These are phyloP conservation scores for Kalmusia sp. DNA, from an alignment of 2,329 filamentous ascomycete species.

Conservation along the genomic window DNA sequence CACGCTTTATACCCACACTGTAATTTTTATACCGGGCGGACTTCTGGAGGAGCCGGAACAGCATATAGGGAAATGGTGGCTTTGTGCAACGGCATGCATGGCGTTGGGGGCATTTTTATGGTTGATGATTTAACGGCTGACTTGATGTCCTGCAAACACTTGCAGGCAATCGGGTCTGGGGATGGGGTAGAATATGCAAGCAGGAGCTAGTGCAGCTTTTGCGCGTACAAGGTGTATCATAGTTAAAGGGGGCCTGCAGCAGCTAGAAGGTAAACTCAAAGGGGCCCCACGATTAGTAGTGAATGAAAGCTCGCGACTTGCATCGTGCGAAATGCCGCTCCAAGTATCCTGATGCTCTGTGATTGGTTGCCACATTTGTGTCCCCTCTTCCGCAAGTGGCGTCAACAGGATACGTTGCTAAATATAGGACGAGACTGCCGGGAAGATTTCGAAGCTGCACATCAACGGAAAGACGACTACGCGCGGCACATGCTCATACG, in stretches of 20 bases:
- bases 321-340: slow-evolving; percentile 6
- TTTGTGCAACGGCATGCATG: slow-evolving; percentile 30
- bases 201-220: slow-evolving; percentile 46
- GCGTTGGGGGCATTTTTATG: slow-evolving; percentile 29
- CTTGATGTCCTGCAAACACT: slow-evolving; percentile 23
- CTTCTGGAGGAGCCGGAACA: slow-evolving; percentile 25
- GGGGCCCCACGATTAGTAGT: slow-evolving; percentile 8
- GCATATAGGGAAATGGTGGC: slow-evolving; percentile 30
- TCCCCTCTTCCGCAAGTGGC: slow-evolving; percentile 19
- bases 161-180: slow-evolving; percentile 21
- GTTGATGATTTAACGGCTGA: slow-evolving; percentile 34
- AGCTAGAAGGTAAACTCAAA: slow-evolving; percentile 18
- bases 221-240: slow-evolving; percentile 36
- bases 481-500: slow-evolving; percentile 19
- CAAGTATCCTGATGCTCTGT: slow-evolving; percentile 10
- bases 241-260: slow-evolving; percentile 29
- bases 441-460: slow-evolving; percentile 19
- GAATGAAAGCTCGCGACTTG: slow-evolving; percentile 32
- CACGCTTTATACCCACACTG: slow-evolving; percentile 49
- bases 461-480: slow-evolving; percentile 17
- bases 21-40: slow-evolving; percentile 41
- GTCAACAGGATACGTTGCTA: slow-evolving; percentile 5
- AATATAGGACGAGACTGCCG: slow-evolving; percentile 22
- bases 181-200: slow-evolving; percentile 16
- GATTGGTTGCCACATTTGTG: slow-evolving; percentile 22